Conservation (phyloP, 2,329 filamentous ascomycete genomes). For the Westerdykella aurantiaca region DNA sequence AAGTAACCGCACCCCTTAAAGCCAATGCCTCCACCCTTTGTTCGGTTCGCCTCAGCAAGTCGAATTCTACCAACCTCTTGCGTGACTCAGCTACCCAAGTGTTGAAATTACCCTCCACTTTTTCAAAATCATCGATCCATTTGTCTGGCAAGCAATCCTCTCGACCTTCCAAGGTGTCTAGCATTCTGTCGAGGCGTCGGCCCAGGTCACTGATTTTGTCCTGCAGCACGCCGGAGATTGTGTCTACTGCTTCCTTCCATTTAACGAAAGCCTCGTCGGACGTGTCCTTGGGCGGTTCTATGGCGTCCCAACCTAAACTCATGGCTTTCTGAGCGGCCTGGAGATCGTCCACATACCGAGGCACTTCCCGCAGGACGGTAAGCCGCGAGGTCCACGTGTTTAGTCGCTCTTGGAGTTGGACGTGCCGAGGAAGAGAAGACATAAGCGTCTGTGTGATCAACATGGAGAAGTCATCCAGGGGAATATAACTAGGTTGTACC, state of each 20-base stretch:
- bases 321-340: slow-evolving; percentile 59
- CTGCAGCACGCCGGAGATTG: slow-evolving; percentile 59
- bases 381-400: slow-evolving; percentile 73
- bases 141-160: slow-evolving; percentile 76
- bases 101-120: slow-evolving; percentile 68
- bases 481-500: slow-evolving; percentile 50
- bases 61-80: slow-evolving; percentile 62
- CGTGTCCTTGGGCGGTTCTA: slow-evolving; percentile 39
- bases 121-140: slow-evolving; percentile 85
- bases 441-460: slow-evolving; percentile 86
- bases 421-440: slow-evolving; percentile 77
- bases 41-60: slow-evolving; percentile 37
- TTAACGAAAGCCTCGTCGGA: slow-evolving; percentile 31
- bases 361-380: slow-evolving; percentile 66
- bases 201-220: slow-evolving; percentile 65
- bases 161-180: slow-evolving; percentile 78
- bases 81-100: slow-evolving; percentile 78
- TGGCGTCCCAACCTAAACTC: slow-evolving; percentile 59
- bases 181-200: slow-evolving; percentile 70
- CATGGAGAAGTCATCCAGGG: slow-evolving; percentile 83
- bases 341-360: slow-evolving; percentile 61
- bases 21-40: not conserved
- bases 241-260: slow-evolving; percentile 39
- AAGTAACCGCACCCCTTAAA: too few relatives aligned
- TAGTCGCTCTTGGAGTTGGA: slow-evolving; percentile 66